phyloP scores from a whole-genome alignment of 805 yeast genomes.

The Spathaspora arborariae region DNA sequence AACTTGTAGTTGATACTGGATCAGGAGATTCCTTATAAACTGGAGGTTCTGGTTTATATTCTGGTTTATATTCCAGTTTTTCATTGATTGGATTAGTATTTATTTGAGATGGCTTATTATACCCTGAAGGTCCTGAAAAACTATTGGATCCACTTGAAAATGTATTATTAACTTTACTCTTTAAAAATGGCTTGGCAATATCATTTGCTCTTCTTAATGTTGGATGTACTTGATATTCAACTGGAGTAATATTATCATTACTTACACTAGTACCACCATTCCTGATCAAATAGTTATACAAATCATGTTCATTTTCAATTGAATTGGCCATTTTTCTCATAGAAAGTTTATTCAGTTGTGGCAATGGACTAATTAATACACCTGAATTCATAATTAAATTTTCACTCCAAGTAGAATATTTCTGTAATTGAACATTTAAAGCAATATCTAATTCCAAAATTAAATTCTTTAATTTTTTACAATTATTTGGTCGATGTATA shows the following conservation, averaged over 20 bases:
- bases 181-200: slow-evolving; percentile 9
- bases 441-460: slow-evolving; percentile 89
- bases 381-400: slow-evolving; percentile 81
- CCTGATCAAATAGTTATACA: slow-evolving; percentile 63
- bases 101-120: background rate
- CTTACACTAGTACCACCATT: slow-evolving; percentile 23
- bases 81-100: background rate
- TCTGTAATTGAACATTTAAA: slow-evolving; percentile 79
- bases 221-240: slow-evolving; percentile 70
- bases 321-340: slow-evolving; percentile 74
- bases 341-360: slow-evolving; percentile 46
- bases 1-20: background rate
- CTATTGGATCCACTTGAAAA: slow-evolving; percentile 1
- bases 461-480: slow-evolving; percentile 67
- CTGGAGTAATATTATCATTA: slow-evolving; percentile 29
- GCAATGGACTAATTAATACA: slow-evolving; percentile 71
- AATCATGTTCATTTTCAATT: slow-evolving; percentile 79
- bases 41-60: background rate
- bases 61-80: too few relatives aligned
- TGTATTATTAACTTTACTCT: slow-evolving; percentile 4
- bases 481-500: slow-evolving; percentile 72
- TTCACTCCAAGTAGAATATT: slow-evolving; percentile 85
- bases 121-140: background rate
- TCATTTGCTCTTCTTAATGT: slow-evolving; percentile 37
- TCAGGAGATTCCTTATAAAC: background rate